Conservation (phyloP, 2,329 filamentous ascomycete genomes). For the Epichloe amarillans region DNA sequence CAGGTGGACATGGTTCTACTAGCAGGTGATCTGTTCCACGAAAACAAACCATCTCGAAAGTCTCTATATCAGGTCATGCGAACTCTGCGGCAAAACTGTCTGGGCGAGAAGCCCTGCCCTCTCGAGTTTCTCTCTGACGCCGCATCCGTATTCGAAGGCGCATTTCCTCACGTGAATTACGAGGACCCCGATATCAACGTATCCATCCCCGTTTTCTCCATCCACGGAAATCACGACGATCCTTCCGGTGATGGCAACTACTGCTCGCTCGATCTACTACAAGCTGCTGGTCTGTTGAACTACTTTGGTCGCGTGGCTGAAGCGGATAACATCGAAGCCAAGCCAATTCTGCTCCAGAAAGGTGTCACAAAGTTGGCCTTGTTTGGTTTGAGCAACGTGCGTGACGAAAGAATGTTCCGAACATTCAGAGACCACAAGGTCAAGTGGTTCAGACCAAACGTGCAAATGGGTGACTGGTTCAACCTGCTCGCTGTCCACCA, state of each 20-base stretch:
- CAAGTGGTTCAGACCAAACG: conserved; percentile 76
- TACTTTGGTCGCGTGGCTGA: conserved; percentile 90
- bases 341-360: conserved; percentile 86
- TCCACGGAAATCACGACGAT: conserved; percentile 97
- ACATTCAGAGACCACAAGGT: conserved; percentile 90
- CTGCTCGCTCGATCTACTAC: conserved; percentile 80
- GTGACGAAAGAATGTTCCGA: conserved; percentile 86
- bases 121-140: conserved; percentile 90
- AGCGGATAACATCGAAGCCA: conserved; percentile 84
- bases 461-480: conserved; percentile 82
- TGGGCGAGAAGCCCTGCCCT: conserved; percentile 90
- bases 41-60: conserved; percentile 93
- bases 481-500: conserved; percentile 92
- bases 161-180: conserved; percentile 93
- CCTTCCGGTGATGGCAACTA: conserved; percentile 91
- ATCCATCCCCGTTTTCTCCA: conserved; percentile 93
- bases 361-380: conserved; percentile 83
- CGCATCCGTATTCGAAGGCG: conserved; percentile 76
- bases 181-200: conserved; percentile 96
- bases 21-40: conserved; percentile 90
- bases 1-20: conserved; percentile 92
- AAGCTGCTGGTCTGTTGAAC: conserved; percentile 83
- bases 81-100: conserved; percentile 80
- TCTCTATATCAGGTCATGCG: conserved; percentile 97
- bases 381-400: conserved; percentile 89